These are phyloP conservation scores for Microcos paniculata DNA, from an alignment of 345 rosid genomes.

Conservation along the genomic window DNA sequence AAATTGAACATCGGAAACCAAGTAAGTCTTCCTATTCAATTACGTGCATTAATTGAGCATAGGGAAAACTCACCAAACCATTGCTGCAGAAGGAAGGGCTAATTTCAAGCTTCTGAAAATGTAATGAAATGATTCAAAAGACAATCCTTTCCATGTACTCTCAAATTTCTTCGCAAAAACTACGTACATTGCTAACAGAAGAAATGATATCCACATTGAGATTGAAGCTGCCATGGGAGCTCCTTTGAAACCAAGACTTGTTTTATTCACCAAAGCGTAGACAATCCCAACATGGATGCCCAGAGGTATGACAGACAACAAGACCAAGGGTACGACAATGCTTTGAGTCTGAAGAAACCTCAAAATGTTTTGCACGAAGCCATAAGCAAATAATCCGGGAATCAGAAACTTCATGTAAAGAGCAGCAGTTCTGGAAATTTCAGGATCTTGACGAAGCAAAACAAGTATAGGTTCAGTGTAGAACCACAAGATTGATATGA, in stretches of 20 bases:
- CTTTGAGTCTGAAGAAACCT: background rate
- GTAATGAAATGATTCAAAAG: constrained; percentile 34
- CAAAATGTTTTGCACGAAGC: constrained; percentile 26
- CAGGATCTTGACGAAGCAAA: constrained; percentile 58
- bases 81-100: constrained; percentile 67
- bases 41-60: background rate
- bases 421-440: constrained; percentile 53
- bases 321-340: no score
- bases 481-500: constrained; percentile 60
- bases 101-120: constrained; percentile 38
- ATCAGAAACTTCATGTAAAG: constrained; percentile 57
- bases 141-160: constrained; percentile 60
- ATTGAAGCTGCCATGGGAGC: constrained; percentile 68
- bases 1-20: background rate
- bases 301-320: constrained; percentile 36
- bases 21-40: background rate
- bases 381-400: constrained; percentile 67
- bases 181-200: constrained; percentile 43
- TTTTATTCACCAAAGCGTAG: constrained; percentile 39
- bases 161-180: constrained; percentile 31
- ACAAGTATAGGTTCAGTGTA: constrained; percentile 49
- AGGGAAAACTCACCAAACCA: constrained; percentile 46
- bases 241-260: constrained; percentile 54
- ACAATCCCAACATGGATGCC: constrained; percentile 41
- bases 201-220: constrained; percentile 52